Percentiles rank a stretch among this genome's conserved stretches.
These are phyloP conservation scores for Candida tunisiensis DNA, from an alignment of 1,139 yeast genomes.

Conservation along the genomic window DNA sequence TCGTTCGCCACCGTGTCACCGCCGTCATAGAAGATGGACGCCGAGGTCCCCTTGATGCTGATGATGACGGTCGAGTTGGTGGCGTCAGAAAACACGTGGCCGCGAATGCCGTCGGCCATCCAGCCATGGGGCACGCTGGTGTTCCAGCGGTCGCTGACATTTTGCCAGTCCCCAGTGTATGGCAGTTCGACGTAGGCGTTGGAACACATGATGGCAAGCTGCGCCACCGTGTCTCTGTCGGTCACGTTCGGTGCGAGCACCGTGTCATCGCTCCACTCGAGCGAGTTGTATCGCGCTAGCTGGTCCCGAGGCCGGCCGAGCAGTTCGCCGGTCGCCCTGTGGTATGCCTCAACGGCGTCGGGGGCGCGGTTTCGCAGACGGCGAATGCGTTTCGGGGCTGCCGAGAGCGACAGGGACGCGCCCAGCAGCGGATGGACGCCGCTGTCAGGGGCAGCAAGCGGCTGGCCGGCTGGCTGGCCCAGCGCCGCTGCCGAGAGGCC, in stretches of 20 bases:
- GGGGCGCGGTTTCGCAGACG: background rate
- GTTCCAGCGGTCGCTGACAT: constrained; percentile 50
- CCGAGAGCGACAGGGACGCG: too few relatives aligned
- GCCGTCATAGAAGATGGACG: constrained; percentile 63
- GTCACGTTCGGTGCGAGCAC: constrained; percentile 52
- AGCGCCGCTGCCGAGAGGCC: background rate
- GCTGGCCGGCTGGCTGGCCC: background rate
- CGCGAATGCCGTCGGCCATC: constrained; percentile 72
- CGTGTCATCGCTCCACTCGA: constrained; percentile 13
- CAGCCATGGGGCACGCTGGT: constrained; percentile 35
- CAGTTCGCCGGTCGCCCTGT: constrained; percentile 19
- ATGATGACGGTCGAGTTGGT: constrained; percentile 55
- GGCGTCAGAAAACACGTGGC: constrained; percentile 69
- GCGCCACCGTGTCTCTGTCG: constrained; percentile 55
- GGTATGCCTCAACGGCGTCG: constrained; percentile 76
- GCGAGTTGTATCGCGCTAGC: background rate
- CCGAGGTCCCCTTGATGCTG: constrained; percentile 85
- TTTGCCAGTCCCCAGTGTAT: constrained; percentile 74
- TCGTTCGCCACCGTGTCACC: constrained; percentile 70
- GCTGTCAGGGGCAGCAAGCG: too few relatives aligned
- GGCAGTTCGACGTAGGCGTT: constrained; percentile 83
- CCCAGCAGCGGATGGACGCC: too few relatives aligned
- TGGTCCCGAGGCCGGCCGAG: background rate
- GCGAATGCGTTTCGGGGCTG: too few relatives aligned
- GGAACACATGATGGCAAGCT: constrained; percentile 74